Base-by-base conservation (phyloP, 768 basidiomycete species). In the Lactarius indigo region DNA sequence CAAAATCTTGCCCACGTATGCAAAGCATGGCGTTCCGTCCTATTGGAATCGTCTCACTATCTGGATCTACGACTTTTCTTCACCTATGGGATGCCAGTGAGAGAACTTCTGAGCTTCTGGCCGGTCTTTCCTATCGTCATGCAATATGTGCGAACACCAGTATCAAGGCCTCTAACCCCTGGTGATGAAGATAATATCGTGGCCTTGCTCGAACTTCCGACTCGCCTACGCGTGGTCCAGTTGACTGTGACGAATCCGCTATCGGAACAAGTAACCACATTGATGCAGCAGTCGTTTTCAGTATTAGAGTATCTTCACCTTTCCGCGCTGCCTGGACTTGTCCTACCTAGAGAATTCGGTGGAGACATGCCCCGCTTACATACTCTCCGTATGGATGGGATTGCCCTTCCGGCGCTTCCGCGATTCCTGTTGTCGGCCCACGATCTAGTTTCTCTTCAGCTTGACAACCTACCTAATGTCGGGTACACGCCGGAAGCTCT, bases 91-190 rank as follows among this genome's bases (percentile, higher is more conserved):
- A 47, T 41, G 9, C 54, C 64, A 20, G 59, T 61, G 30, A 30
- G 23, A 18, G 30, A 65, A 2, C 35, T n/a, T 26, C 30, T 65
- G 30, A 28, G 33, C n/a, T 60, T n/a, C 50, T 65, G 58, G 58
- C 59, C 64, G 23, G 5, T 10, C 15, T 44, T 65, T 5, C 64
- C 64, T 13, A 60, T 65, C 39, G 23, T 59, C 12, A 65, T 65
- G 41, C 58, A 17, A n/a, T 65, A 65, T n/a, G 35, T 26, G 35
- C 28, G 15, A 7, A 10, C 15, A 17, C 20, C 35, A 50, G 28
- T 33, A 28, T 28, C 42, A 8, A 39, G 30, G 59, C 26, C 39
- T 10, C 39, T 55, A 18, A 5, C 35, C 2, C 47, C 10, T 23
- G 18, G 20, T 8, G 59, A 56, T 10, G 52, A 57, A 37, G 64